phyloP scores from a whole-genome alignment of 2,329 filamentous ascomycete genomes.

The Pyrenophora graminea region DNA sequence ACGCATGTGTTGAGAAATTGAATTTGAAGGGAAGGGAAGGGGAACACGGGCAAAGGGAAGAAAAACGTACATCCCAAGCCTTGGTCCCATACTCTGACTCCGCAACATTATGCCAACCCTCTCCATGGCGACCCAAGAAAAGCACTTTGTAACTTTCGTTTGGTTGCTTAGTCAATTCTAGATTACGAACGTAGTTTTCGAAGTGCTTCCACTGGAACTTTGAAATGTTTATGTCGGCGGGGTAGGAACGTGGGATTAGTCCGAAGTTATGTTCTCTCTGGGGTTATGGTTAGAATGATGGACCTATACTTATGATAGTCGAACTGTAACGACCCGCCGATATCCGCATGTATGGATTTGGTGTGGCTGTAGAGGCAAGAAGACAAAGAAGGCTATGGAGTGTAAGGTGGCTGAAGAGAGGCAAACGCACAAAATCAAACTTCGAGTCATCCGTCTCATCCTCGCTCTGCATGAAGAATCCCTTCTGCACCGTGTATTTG shows the following conservation, averaged over 20 bases:
- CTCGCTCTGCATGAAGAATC: slow-evolving; percentile 68
- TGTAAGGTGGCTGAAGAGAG: background rate
- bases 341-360: too few relatives aligned
- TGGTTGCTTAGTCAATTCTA: slow-evolving; percentile 54
- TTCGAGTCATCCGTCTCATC: slow-evolving; percentile 56
- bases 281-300: too few relatives aligned
- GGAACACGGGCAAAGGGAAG: background rate
- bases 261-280: slow-evolving; percentile 60
- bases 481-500: slow-evolving; percentile 63
- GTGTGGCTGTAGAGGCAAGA: background rate
- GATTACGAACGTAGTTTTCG: slow-evolving; percentile 56
- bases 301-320: too few relatives aligned
- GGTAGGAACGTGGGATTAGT: slow-evolving; percentile 65
- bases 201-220: slow-evolving; percentile 65
- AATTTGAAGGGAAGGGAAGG: too few relatives aligned
- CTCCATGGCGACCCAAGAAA: slow-evolving; percentile 70
- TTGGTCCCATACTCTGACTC: slow-evolving; percentile 70
- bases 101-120: slow-evolving; percentile 68
- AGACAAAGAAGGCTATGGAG: background rate
- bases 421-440: slow-evolving; percentile 64
- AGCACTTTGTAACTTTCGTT: slow-evolving; percentile 66
- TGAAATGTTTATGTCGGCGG: slow-evolving; percentile 47
- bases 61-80: slow-evolving; percentile 64
- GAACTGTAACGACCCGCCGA: too few relatives aligned
- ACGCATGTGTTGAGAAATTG: too few relatives aligned